A percentile compares a stretch with the other conserved stretches of the same genome.
Conservation (phyloP, 805 yeast genomes). For the Phaffomyces antillensis region DNA sequence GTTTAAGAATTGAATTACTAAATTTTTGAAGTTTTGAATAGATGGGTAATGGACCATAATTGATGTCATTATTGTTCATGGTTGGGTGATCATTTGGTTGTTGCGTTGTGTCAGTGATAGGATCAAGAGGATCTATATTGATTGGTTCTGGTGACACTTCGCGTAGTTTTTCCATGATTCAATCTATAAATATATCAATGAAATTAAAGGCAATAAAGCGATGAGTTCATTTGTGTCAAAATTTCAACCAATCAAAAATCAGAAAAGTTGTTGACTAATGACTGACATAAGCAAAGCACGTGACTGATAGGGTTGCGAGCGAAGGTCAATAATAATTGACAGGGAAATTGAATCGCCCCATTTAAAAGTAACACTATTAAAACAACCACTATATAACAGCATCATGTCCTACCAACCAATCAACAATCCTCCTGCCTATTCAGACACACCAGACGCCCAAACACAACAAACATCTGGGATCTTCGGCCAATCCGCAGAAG, state of each 20-base stretch:
- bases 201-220: no score
- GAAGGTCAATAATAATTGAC: no score
- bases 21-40: not conserved
- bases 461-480: not conserved
- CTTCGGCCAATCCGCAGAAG: constrained; percentile 34
- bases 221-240: no score
- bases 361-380: not conserved
- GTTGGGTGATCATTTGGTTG: not conserved
- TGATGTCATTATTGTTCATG: no score
- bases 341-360: not conserved
- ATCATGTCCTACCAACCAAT: constrained; percentile 21
- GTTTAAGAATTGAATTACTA: constrained; percentile 10
- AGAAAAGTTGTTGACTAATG: no score
- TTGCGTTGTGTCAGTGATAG: not conserved
- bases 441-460: constrained; percentile 11
- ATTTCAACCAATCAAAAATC: no score
- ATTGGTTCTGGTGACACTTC: not conserved
- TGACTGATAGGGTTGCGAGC: no score
- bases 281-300: no score
- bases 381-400: no score
- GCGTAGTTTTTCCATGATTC: not conserved
- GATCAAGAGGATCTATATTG: not conserved
- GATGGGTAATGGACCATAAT: not conserved
- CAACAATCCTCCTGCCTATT: constrained; percentile 21
- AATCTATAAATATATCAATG: not conserved